phyloP scores from a whole-genome alignment of 2,329 filamentous ascomycete genomes.

The Aspergillus fructus region DNA sequence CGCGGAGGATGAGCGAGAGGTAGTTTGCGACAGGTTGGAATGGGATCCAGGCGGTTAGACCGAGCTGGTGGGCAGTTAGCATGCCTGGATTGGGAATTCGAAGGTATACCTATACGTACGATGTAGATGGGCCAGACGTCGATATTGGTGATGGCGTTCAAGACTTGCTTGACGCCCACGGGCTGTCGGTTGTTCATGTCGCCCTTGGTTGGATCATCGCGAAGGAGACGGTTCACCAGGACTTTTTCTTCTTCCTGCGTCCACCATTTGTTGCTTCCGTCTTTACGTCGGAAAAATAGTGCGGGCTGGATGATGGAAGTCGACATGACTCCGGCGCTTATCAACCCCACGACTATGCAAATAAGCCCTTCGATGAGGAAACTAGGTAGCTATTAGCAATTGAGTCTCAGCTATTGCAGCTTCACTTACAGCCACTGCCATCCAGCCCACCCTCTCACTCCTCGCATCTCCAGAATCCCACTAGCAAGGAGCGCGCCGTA shows the following conservation, averaged over 20 bases:
- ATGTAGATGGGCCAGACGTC: slow-evolving; percentile 56
- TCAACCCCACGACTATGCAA: slow-evolving; percentile 48
- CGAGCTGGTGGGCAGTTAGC: slow-evolving; percentile 26
- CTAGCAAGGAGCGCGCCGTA: slow-evolving; percentile 31
- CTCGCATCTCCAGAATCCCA: slow-evolving; percentile 33
- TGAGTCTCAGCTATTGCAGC: background rate
- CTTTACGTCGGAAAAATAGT: slow-evolving; percentile 7
- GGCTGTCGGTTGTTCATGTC: slow-evolving; percentile 59
- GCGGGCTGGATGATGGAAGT: slow-evolving; percentile 43
- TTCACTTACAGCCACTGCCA: slow-evolving; percentile 45
- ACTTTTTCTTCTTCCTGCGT: slow-evolving; percentile 38
- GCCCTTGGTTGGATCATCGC: slow-evolving; percentile 54
- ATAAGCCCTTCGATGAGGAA: slow-evolving; percentile 55
- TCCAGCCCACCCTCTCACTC: slow-evolving; percentile 25
- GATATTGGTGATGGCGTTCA: slow-evolving; percentile 49
- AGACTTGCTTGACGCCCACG: slow-evolving; percentile 44
- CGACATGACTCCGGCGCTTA: slow-evolving; percentile 56
- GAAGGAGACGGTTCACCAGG: slow-evolving; percentile 61
- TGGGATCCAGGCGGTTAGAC: slow-evolving; percentile 38
- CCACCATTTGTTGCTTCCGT: slow-evolving; percentile 8
- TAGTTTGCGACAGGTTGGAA: slow-evolving; percentile 24
- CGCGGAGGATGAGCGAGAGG: slow-evolving; percentile 39
- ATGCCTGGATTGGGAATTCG: too few relatives aligned
- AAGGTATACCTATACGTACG: background rate
- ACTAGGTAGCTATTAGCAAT: background rate